Conservation (phyloP, 148 eudicot genomes). For the Rhododendron ferrugineum region DNA sequence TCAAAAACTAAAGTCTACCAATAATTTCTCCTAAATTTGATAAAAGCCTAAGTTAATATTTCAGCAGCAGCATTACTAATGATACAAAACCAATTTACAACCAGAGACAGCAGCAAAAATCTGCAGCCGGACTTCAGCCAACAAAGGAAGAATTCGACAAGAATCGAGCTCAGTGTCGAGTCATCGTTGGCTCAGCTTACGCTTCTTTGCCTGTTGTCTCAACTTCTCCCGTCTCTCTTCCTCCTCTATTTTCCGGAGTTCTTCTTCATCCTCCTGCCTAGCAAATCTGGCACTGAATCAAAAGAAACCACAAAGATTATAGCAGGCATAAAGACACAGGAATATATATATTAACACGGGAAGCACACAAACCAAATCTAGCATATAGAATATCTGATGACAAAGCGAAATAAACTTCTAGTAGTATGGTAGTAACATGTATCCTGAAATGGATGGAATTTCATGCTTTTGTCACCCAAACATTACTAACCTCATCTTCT, state of each 20-base stretch:
- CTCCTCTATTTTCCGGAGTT: conserved; percentile 50
- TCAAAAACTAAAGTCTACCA: background rate
- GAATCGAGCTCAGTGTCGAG: background rate
- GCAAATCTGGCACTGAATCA: conserved; percentile 68
- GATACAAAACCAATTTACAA: background rate
- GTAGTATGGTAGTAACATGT: background rate
- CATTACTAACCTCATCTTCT: conserved; percentile 57
- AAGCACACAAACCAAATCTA: background rate
- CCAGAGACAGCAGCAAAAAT: background rate
- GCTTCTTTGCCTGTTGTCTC: conserved; percentile 63
- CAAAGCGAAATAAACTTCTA: background rate
- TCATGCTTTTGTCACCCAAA: background rate
- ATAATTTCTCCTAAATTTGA: background rate
- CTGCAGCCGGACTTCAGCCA: background rate
- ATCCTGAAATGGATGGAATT: background rate
- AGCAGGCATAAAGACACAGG: background rate
- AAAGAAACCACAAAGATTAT: background rate
- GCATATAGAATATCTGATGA: background rate
- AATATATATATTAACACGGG: too few species aligned
- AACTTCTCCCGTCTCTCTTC: conserved; percentile 59
- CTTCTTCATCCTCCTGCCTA: conserved; percentile 67
- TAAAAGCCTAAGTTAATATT: background rate
- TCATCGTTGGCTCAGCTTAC: conserved; percentile 52
- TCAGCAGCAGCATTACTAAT: background rate
- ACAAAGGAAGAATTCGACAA: background rate